Evolutionary conservation across 2,329 filamentous ascomycete species (phyloP).

Genomic region (Arachnopeziza araneosa): DNA sequence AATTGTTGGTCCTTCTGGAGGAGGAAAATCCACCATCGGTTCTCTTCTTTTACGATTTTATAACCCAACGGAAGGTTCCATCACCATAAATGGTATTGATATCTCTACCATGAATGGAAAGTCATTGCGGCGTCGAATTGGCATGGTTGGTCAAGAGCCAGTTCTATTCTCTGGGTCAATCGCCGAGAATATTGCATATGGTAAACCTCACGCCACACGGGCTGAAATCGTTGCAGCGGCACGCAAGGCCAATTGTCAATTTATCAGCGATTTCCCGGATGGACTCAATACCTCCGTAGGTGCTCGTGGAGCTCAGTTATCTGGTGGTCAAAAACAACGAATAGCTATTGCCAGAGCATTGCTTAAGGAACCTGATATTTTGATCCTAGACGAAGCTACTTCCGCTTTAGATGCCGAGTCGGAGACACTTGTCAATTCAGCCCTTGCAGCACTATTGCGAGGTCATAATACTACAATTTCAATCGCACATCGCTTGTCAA

Average conservation of each 20-base stretch:
- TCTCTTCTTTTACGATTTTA: conserved; percentile 92
- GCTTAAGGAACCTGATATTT: conserved; percentile 91
- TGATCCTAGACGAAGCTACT: conserved; percentile 95
- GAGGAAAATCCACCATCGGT: conserved; percentile 93
- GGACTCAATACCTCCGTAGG: conserved; percentile 93
- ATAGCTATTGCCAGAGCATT: conserved; percentile 95
- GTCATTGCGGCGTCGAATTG: conserved; percentile 84
- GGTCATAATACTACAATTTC: conserved; percentile 95
- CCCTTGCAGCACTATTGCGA: conserved; percentile 71
- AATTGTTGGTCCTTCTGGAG: conserved; percentile 92
- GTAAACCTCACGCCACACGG: conserved; percentile 70
- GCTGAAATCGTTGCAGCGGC: conserved; percentile 82
- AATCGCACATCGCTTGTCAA: conserved; percentile 91
- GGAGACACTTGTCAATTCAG: conserved; percentile 92
- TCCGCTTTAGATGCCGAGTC: conserved; percentile 94
- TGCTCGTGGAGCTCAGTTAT: conserved; percentile 85
- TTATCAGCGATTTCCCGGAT: conserved; percentile 94
- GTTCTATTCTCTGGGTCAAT: conserved; percentile 84
- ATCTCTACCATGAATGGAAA: conserved; percentile 87
- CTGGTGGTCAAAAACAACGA: conserved; percentile 93
- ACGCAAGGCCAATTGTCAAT: conserved; percentile 88
- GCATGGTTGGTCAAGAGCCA: conserved; percentile 92
- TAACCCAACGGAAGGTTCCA: conserved; percentile 67
- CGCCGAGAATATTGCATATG: conserved; percentile 88
- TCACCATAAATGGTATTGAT: conserved; percentile 80